phyloP scores from a whole-genome alignment of 768 basidiomycete species.

The Tylopilus sp. region DNA sequence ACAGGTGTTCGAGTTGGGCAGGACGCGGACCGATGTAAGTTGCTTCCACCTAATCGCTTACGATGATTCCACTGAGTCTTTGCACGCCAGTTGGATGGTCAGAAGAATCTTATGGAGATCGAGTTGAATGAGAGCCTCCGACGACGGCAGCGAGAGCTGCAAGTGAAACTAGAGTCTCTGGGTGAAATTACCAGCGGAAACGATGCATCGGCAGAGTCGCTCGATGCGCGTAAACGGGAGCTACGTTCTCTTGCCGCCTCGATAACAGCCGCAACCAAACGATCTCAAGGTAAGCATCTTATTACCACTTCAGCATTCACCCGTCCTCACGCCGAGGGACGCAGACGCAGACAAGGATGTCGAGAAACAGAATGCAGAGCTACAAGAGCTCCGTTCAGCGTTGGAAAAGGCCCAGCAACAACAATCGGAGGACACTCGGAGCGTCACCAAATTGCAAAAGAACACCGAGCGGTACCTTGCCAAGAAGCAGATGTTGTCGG shows the following conservation, averaged over 20 bases:
- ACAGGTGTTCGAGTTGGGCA: constrained; percentile 63
- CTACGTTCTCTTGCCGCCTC: constrained; percentile 61
- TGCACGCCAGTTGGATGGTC: constrained; percentile 48
- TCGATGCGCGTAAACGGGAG: constrained; percentile 68
- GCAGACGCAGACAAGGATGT: constrained; percentile 69
- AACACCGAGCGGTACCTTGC: constrained; percentile 92
- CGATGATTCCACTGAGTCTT: neutral
- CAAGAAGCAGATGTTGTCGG: constrained; percentile 81
- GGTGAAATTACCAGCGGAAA: constrained; percentile 58
- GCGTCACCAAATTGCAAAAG: constrained; percentile 90
- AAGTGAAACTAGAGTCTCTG: constrained; percentile 70
- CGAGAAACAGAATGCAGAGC: constrained; percentile 55
- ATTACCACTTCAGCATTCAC: neutral
- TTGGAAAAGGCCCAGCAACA: constrained; percentile 78
- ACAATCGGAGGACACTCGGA: constrained; percentile 83
- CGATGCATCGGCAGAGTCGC: constrained; percentile 56
- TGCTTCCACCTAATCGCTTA: neutral
- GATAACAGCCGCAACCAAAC: constrained; percentile 61
- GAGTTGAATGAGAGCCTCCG: constrained; percentile 89
- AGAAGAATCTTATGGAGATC: constrained; percentile 82
- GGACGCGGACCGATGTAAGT: constrained; percentile 67
- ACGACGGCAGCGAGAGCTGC: constrained; percentile 76
- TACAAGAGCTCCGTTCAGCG: constrained; percentile 62
- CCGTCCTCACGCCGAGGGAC: neutral
- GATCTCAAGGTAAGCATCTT: constrained; percentile 49